Conservation (phyloP, 805 yeast species). For the Blastobotrys peoriensis region DNA sequence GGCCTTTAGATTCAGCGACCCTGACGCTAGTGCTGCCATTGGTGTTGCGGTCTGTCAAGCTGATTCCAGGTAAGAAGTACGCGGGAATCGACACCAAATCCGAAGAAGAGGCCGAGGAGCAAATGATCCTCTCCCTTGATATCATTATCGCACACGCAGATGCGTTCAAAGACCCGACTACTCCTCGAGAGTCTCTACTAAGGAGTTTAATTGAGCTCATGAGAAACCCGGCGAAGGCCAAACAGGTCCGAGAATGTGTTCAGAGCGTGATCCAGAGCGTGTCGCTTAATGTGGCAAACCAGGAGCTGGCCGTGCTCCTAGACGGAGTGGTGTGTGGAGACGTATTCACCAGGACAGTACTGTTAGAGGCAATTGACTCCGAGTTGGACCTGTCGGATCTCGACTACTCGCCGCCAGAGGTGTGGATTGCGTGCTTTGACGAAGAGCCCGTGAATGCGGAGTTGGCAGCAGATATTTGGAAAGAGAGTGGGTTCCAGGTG, state of each 20-base stretch:
- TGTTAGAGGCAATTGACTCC: slow-evolving; percentile 78
- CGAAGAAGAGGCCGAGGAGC: slow-evolving; percentile 91
- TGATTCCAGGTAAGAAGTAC: slow-evolving; percentile 41
- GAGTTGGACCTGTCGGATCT: slow-evolving; percentile 51
- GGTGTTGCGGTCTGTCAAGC: slow-evolving; percentile 41
- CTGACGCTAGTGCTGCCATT: slow-evolving; percentile 73
- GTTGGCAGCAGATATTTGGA: slow-evolving; percentile 77
- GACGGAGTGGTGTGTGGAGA: slow-evolving; percentile 54
- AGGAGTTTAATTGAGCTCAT: slow-evolving; percentile 58
- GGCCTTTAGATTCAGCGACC: slow-evolving; percentile 60
- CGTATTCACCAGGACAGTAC: slow-evolving; percentile 66
- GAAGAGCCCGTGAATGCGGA: slow-evolving; percentile 56
- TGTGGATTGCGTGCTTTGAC: slow-evolving; percentile 76
- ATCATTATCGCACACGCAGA: slow-evolving; percentile 47
- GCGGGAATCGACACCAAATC: slow-evolving; percentile 41
- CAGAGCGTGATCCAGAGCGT: slow-evolving; percentile 70
- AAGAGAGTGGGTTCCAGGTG: slow-evolving; percentile 38
- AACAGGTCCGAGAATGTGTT: slow-evolving; percentile 77
- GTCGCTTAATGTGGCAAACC: slow-evolving; percentile 49
- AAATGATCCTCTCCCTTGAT: slow-evolving; percentile 67
- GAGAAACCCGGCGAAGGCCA: slow-evolving; percentile 70
- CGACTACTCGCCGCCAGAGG: slow-evolving; percentile 49
- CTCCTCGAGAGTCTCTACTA: slow-evolving; percentile 66
- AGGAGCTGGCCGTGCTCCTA: slow-evolving; percentile 56
- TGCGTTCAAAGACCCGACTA: slow-evolving; percentile 50